phyloP scores from a whole-genome alignment of 2,329 filamentous ascomycete genomes.

The Fusarium virguliforme region DNA sequence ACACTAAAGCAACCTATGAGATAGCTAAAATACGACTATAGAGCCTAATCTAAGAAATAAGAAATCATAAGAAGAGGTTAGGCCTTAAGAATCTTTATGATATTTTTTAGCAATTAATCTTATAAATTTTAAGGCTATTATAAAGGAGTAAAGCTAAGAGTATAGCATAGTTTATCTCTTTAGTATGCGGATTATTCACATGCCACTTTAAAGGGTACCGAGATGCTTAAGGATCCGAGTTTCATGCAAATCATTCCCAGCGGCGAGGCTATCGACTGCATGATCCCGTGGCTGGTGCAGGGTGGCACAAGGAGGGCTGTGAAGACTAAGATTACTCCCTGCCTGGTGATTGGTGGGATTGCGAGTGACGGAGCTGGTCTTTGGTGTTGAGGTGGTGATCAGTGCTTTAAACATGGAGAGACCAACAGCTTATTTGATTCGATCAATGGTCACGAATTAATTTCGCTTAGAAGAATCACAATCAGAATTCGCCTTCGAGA shows the following conservation, averaged over 20 bases:
- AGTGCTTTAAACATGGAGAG: conserved; percentile 7
- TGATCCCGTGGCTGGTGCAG: not conserved
- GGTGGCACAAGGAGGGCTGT: not conserved
- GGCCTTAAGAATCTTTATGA: too few species aligned
- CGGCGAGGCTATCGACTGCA: not conserved
- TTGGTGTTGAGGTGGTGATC: not conserved
- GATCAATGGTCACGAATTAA: not conserved
- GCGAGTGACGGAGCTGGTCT: not conserved
- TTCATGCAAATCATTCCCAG: not conserved
- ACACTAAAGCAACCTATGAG: too few species aligned
- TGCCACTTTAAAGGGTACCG: conserved; percentile 26
- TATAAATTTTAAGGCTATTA: too few species aligned
- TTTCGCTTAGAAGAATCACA: conserved; percentile 3
- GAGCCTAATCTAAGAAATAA: too few species aligned
- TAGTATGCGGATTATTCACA: too few species aligned
- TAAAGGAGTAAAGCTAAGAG: too few species aligned
- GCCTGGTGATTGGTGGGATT: conserved; percentile 6
- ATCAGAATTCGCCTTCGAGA: not conserved
- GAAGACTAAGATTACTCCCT: conserved; percentile 4
- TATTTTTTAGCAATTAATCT: too few species aligned
- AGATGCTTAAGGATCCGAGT: conserved; percentile 45
- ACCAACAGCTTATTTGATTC: conserved; percentile 3
- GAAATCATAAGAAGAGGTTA: too few species aligned
- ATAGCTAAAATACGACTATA: too few species aligned
- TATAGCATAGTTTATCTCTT: too few species aligned